Conservation (phyloP, 352 stramenopile species). For the Phytopythium kandeliae region DNA sequence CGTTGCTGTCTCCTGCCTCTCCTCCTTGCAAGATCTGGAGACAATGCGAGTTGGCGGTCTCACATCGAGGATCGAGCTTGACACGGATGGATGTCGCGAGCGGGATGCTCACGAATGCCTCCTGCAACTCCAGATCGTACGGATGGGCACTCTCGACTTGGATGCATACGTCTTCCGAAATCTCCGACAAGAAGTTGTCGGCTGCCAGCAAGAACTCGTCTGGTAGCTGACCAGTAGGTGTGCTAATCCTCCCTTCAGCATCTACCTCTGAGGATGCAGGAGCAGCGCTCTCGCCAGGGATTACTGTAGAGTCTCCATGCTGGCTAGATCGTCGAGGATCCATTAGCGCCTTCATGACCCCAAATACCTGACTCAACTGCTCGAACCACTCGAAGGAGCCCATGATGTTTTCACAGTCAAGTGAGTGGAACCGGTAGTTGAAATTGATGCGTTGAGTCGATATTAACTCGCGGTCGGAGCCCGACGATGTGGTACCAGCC, state of each 20-base stretch:
- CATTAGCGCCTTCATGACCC: conserved; percentile 80
- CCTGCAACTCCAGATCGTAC: conserved; percentile 79
- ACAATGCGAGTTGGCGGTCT: conserved; percentile 83
- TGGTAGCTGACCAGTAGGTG: conserved; percentile 23
- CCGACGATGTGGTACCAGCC: conserved; percentile 11
- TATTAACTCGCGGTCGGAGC: conserved; percentile 15
- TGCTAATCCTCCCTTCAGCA: neutral
- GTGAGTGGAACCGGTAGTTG: conserved; percentile 72
- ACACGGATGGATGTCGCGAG: conserved; percentile 82
- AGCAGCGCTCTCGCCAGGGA: conserved; percentile 1
- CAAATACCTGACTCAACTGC: conserved; percentile 78
- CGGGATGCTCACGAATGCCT: conserved; percentile 74
- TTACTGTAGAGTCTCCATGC: neutral
- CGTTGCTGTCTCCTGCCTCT: conserved; percentile 14
- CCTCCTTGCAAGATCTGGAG: conserved; percentile 83
- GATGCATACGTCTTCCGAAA: conserved; percentile 81
- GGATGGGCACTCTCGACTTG: conserved; percentile 71
- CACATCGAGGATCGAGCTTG: conserved; percentile 64
- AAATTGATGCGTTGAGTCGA: conserved; percentile 47
- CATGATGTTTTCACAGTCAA: conserved; percentile 85
- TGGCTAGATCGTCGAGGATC: conserved; percentile 23
- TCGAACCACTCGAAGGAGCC: conserved; percentile 86
- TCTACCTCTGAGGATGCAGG: conserved; percentile 1
- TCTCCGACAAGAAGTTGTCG: conserved; percentile 84
- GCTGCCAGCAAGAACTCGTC: conserved; percentile 87